Conservation (phyloP, 305 asterid genomes). For the Fraxinus baroniana region DNA sequence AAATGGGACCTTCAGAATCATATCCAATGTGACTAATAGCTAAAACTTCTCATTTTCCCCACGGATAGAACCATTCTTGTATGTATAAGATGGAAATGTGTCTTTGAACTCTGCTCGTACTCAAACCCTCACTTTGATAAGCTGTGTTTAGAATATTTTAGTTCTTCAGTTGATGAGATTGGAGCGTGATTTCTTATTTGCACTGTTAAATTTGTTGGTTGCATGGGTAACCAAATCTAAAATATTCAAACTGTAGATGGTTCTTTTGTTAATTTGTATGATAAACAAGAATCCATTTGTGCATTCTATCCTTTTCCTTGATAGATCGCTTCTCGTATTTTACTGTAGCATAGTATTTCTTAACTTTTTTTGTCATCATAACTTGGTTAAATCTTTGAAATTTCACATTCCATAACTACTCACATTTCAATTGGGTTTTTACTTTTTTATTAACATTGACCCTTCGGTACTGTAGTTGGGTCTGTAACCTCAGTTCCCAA, state of each 20-base stretch:
- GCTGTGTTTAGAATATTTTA: not conserved
- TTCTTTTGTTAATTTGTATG: not conserved
- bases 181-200: not conserved
- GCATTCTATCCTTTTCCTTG: not conserved
- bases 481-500: slow-evolving; percentile 34
- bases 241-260: not conserved
- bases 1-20: not conserved
- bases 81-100: not conserved
- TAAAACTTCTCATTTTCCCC: not conserved
- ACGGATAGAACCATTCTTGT: not conserved
- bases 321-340: not conserved
- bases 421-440: not conserved
- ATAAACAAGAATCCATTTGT: not conserved
- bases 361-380: not conserved
- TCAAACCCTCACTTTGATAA: not conserved
- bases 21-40: not conserved
- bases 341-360: not conserved
- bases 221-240: not conserved
- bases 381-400: not conserved
- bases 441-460: not conserved
- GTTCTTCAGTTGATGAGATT: not conserved
- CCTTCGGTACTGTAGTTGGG: slow-evolving; percentile 24
- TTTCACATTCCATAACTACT: not conserved
- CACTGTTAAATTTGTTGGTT: not conserved
- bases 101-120: not conserved